Conservation (phyloP, 1,284 basidiomycete species). For the Calocybe gambosa region DNA sequence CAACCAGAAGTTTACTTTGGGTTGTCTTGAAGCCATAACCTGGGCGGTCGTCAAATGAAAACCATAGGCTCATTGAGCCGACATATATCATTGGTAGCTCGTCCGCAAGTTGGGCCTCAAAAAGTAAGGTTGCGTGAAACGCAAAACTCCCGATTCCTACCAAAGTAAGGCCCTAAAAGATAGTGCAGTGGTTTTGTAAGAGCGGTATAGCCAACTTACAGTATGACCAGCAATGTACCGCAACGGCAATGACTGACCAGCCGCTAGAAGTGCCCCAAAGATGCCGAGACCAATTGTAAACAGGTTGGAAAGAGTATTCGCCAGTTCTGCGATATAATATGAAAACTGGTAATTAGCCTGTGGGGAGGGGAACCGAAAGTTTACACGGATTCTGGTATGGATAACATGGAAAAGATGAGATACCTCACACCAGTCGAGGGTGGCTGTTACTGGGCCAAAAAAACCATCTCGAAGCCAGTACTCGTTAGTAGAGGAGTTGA, state of each 20-base stretch:
- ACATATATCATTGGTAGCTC: conserved; percentile 69
- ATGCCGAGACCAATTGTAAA: conserved; percentile 47
- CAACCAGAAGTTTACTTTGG: conserved; percentile 31
- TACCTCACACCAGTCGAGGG: conserved; percentile 69
- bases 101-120: conserved; percentile 61
- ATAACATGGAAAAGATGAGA: conserved; percentile 14
- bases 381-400: not conserved
- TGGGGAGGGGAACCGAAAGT: conserved; percentile 1
- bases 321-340: conserved; percentile 60
- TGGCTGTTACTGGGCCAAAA: conserved; percentile 62
- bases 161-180: conserved; percentile 46
- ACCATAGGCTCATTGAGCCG: conserved; percentile 45
- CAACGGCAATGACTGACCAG: conserved; percentile 37
- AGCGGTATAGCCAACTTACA: conserved; percentile 28
- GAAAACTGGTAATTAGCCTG: conserved; percentile 70
- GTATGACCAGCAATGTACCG: conserved; percentile 47
- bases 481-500: conserved; percentile 15
- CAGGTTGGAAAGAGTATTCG: conserved; percentile 60
- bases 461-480: conserved; percentile 32
- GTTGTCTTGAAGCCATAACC: conserved; percentile 38
- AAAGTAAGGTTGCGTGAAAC: conserved; percentile 67
- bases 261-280: conserved; percentile 35
- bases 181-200: not conserved
- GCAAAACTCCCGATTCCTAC: conserved; percentile 61
- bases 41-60: conserved; percentile 50